Evolutionary conservation across 495 filamentous ascomycete genomes (phyloP).

Genomic region (Aspergillus mulundensis): DNA sequence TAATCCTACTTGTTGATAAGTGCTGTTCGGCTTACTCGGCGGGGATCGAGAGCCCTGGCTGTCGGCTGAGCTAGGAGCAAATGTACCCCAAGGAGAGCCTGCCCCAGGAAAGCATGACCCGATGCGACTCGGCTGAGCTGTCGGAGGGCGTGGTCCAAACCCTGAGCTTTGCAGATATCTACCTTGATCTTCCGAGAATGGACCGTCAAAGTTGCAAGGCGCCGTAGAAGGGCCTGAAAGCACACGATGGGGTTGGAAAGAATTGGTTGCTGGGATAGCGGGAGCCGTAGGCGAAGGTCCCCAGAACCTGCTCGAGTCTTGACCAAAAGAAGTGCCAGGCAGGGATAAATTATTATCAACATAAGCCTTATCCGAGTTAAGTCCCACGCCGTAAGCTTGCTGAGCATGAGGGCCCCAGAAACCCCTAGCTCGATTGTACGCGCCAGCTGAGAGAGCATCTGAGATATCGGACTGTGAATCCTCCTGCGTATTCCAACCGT

Average conservation of each 20-base stretch:
- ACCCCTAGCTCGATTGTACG: constrained; percentile 56
- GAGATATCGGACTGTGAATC: constrained; percentile 62
- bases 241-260: constrained; percentile 34
- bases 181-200: constrained; percentile 28
- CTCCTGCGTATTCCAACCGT: constrained; percentile 61
- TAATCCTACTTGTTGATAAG: constrained; percentile 45
- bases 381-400: constrained; percentile 22
- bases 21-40: constrained; percentile 32
- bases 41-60: constrained; percentile 25
- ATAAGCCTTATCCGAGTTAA: constrained; percentile 30
- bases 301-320: constrained; percentile 35
- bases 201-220: constrained; percentile 28
- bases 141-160: constrained; percentile 32
- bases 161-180: constrained; percentile 31
- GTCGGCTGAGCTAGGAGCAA: constrained; percentile 27
- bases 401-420: constrained; percentile 54
- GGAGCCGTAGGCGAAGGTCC: constrained; percentile 19
- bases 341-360: constrained; percentile 22
- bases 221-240: constrained; percentile 38
- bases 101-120: constrained; percentile 32
- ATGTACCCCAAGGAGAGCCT: constrained; percentile 32
- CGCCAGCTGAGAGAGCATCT: constrained; percentile 57
- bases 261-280: constrained; percentile 16
- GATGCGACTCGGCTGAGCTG: constrained; percentile 37
- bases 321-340: constrained; percentile 21